Evolutionary conservation across 805 yeast genomes (phyloP), one percentile per base, ranked within the genome.

Genomic region (Zygoascus ofunaensis): DNA sequence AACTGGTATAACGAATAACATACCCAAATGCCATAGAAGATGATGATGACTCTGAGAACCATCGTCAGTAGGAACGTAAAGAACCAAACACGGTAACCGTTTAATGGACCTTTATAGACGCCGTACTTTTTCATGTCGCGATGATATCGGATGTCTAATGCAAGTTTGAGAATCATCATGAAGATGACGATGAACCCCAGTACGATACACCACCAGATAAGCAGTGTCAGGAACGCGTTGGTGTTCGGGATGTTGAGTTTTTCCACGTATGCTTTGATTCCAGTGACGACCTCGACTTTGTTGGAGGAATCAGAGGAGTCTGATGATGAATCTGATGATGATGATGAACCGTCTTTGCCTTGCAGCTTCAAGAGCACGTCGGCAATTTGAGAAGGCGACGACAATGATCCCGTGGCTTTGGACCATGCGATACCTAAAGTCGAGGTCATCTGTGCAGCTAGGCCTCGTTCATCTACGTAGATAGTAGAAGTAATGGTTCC

Each of bases 21-120:
- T 4, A 56, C 62, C 57, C 64, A 61, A 15, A 58, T 54, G 4
- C 65, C 64, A 41, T 61, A 61, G n/a, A 61, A 47, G 8, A 61
- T 51, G 26, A 59, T 37, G 5, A 61, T 49, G 1, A 56, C 47
- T 24, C 65, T 46, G 12, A 61, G 52, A 15, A 60, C 28, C 17
- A 60, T 57, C 5, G 56, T 26, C 5, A 32, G 17, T 15, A 33
- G 21, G 20, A 28, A 23, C 15, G 23, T 21, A 23, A 14, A 28
- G 8, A 32, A 23, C 14, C 28, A n/a, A 3, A 8, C n/a, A 15
- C 33, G 32, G 12, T 50, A 43, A 12, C 44, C 23, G 18, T 39
- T 38, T 18, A 33, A 36, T 5, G n/a, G 34, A 7, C 34, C 48
- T 7, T 12, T 24, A 19, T 36, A 30, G 18, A 23, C 35, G 24